phyloP scores from a whole-genome alignment of 768 basidiomycete species.

The Boletus vermiculosoides region DNA sequence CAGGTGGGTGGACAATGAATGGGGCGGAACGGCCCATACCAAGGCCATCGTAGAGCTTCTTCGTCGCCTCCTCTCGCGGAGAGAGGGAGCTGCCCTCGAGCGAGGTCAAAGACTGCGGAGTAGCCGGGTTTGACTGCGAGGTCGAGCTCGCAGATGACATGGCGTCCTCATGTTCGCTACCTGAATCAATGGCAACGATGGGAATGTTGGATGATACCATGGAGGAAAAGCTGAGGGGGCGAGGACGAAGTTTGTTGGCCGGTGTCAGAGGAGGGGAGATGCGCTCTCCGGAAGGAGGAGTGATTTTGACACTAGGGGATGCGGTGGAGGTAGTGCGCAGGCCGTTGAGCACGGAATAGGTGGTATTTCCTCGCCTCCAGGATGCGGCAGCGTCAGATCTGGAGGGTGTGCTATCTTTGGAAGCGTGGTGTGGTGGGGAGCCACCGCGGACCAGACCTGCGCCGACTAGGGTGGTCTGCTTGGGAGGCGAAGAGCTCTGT shows the following conservation, averaged over 20 bases:
- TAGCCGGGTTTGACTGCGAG: constrained; percentile 71
- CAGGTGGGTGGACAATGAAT: constrained; percentile 17
- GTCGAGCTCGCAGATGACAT: constrained; percentile 59
- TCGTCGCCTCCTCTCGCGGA: constrained; percentile 82
- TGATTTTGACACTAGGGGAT: constrained; percentile 68
- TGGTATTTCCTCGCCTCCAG: constrained; percentile 73
- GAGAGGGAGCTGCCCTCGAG: constrained; percentile 56
- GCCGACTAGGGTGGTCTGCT: constrained; percentile 65
- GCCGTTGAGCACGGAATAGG: constrained; percentile 68
- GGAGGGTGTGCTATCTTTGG: constrained; percentile 47
- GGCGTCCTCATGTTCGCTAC: constrained; percentile 53
- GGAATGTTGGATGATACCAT: constrained; percentile 45
- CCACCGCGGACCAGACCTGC: constrained; percentile 70
- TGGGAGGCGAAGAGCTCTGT: constrained; percentile 40
- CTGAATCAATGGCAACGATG: constrained; percentile 56
- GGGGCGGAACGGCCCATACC: constrained; percentile 75
- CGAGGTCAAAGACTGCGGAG: constrained; percentile 70
- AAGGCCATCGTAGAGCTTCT: constrained; percentile 86
- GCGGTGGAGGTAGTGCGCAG: constrained; percentile 52
- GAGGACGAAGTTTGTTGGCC: constrained; percentile 50
- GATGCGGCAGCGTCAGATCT: constrained; percentile 79
- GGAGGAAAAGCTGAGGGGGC: constrained; percentile 62
- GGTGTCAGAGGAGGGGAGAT: constrained; percentile 44
- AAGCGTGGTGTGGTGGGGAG: constrained; percentile 40
- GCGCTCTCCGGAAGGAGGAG: constrained; percentile 66